Base-by-base conservation (phyloP, 108 stramenopile species). In the Nitzschia sp. region DNA sequence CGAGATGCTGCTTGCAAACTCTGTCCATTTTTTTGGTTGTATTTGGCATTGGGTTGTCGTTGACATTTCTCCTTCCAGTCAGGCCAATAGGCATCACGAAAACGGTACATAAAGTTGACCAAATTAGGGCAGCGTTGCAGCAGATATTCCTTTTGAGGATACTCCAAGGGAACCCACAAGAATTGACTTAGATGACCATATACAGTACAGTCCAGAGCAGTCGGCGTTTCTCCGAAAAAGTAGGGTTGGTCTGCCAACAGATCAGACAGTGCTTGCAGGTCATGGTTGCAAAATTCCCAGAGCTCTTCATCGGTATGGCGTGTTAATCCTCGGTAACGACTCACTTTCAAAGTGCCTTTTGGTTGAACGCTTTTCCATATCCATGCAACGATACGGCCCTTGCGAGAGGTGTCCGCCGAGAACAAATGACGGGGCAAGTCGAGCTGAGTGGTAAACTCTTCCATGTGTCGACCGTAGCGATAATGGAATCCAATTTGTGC, bases 51-150 rank as follows among this genome's bases (percentile, higher is more conserved):
- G 81, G 57, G 59, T 88, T 0, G 63, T 86, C 19, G 69, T 88
- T 6, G 74, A 86, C 39, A 77, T 82, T 1, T 8, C 22, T 1
- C 37, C 84, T 0, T 86, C 92, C 10, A 94, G 91, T 72, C 68
- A 39, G 68, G 57, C 57, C 57, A 59, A 56, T 44, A 15, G 10
- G 14, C 42, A n/a, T 38, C 11, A 24, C 41, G 39, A 57, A 69
- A 69, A 15, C 50, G 29, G 21, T 69, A 53, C 42, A 69, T 61
- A 0, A 69, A 59, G n/a, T 57, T 17, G 11, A 59, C 29, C 68
- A 69, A 43, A 15, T 42, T 41, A n/a, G 68, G 68, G 41, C 68
- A 67, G 19, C 41, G 41, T 44, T 69, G 44, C 7, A 59, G 26
- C 34, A 59, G 7, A 34, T 58, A 69, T 3, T 24, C 17, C 48